Evolutionary conservation across 2,329 filamentous ascomycete species (phyloP).

Genomic region (Fusarium bulbicola): DNA sequence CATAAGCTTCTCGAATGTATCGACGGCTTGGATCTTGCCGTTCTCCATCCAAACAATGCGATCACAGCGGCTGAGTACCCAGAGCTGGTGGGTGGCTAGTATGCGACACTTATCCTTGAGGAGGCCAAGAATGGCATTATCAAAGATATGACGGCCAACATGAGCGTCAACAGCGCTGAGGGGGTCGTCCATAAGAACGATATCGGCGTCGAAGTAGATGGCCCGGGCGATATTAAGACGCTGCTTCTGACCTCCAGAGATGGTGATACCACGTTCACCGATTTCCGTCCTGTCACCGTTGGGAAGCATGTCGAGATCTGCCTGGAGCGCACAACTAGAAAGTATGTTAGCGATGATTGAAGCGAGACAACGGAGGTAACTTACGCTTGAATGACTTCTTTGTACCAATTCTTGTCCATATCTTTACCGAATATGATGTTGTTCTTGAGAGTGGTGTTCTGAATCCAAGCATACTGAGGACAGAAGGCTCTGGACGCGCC

Average conservation of each 20-base stretch:
- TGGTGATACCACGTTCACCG: constrained; percentile 92
- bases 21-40: constrained; percentile 83
- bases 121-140: constrained; percentile 90
- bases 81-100: constrained; percentile 93
- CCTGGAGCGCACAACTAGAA: constrained; percentile 76
- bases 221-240: constrained; percentile 90
- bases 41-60: constrained; percentile 93
- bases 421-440: constrained; percentile 93
- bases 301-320: constrained; percentile 93
- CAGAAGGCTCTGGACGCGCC: constrained; percentile 89
- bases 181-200: constrained; percentile 75
- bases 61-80: constrained; percentile 90
- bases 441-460: constrained; percentile 85
- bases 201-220: constrained; percentile 74
- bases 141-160: constrained; percentile 82
- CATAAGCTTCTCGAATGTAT: constrained; percentile 92
- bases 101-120: constrained; percentile 90
- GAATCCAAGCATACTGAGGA: constrained; percentile 97
- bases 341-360: background rate
- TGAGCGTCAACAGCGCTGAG: constrained; percentile 76
- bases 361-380: background rate
- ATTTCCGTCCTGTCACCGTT: constrained; percentile 91
- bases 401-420: constrained; percentile 80
- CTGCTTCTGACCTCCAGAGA: constrained; percentile 95
- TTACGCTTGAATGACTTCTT: constrained; percentile 80